Conservation (phyloP, 441 rosid species). For the Populus hybrid region DNA sequence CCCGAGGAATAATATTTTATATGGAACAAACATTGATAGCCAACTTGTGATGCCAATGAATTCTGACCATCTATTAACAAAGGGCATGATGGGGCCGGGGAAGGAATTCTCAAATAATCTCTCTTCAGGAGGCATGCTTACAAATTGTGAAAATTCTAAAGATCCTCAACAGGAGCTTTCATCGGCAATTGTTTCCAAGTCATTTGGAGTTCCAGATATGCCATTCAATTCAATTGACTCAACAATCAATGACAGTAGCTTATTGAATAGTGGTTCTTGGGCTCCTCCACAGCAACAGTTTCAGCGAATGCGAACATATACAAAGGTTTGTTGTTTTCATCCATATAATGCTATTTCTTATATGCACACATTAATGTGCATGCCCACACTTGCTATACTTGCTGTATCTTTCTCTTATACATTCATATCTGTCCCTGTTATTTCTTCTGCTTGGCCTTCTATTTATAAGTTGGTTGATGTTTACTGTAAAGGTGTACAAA, state of each 20-base stretch:
- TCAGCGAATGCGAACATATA: conserved; percentile 61
- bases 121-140: conserved; percentile 41
- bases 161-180: conserved; percentile 58
- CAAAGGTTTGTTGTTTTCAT: conserved; percentile 46
- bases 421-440: neutral
- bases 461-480: conserved; percentile 16
- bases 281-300: conserved; percentile 39
- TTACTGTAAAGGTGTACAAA: conserved; percentile 55
- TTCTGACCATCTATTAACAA: conserved; percentile 37
- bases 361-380: neutral
- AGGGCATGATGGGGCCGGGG: conserved; percentile 40
- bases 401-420: neutral
- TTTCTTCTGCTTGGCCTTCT: neutral
- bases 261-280: conserved; percentile 48
- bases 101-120: conserved; percentile 49
- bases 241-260: conserved; percentile 42
- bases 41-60: conserved; percentile 34
- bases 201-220: conserved; percentile 63
- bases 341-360: neutral
- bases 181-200: conserved; percentile 59
- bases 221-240: conserved; percentile 58
- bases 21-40: conserved; percentile 31
- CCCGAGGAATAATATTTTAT: conserved; percentile 37
- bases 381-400: neutral
- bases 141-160: conserved; percentile 43